Conservation (phyloP, 2,329 filamentous ascomycete genomes). For the Aspergillus novoparasiticus region DNA sequence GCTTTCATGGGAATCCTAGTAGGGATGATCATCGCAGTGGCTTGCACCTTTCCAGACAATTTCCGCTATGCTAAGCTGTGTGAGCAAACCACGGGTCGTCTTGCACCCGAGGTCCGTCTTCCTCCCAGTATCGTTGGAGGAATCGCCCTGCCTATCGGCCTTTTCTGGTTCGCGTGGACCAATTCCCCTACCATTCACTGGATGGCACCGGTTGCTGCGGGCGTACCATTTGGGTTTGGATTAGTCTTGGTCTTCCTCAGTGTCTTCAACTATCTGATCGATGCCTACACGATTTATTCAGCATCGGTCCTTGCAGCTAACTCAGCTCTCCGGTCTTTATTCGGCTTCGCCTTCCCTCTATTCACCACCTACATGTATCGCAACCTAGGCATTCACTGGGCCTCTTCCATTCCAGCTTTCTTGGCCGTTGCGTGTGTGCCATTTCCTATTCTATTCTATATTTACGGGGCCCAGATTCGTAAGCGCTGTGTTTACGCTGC, state of each 20-base stretch:
- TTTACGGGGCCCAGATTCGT: constrained; percentile 39
- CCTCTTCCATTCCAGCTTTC: constrained; percentile 48
- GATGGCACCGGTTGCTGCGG: constrained; percentile 39
- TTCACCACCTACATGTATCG: constrained; percentile 50
- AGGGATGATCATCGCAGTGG: constrained; percentile 39
- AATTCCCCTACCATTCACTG: constrained; percentile 48
- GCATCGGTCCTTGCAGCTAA: constrained; percentile 46
- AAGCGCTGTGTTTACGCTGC: constrained; percentile 41
- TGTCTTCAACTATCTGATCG: constrained; percentile 46
- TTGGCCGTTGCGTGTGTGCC: constrained; percentile 45
- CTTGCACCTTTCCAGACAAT: constrained; percentile 43
- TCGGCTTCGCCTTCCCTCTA: constrained; percentile 49
- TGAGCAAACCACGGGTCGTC: constrained; percentile 22
- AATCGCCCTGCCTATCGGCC: constrained; percentile 55
- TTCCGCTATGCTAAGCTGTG: constrained; percentile 32
- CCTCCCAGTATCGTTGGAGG: constrained; percentile 52
- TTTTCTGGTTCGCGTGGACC: constrained; percentile 65
- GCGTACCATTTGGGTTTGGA: constrained; percentile 44
- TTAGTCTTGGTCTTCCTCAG: constrained; percentile 44
- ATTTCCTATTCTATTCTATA: constrained; percentile 45
- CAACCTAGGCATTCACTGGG: constrained; percentile 50
- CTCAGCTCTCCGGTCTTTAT: constrained; percentile 46
- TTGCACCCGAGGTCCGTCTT: constrained; percentile 59
- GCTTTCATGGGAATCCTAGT: constrained; percentile 50
- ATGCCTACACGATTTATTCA: constrained; percentile 45